Percentiles rank a stretch among this genome's conserved stretches.
These are phyloP conservation scores for Metarhizium rileyi DNA, from an alignment of 2,329 filamentous ascomycete species.

Conservation along the genomic window DNA sequence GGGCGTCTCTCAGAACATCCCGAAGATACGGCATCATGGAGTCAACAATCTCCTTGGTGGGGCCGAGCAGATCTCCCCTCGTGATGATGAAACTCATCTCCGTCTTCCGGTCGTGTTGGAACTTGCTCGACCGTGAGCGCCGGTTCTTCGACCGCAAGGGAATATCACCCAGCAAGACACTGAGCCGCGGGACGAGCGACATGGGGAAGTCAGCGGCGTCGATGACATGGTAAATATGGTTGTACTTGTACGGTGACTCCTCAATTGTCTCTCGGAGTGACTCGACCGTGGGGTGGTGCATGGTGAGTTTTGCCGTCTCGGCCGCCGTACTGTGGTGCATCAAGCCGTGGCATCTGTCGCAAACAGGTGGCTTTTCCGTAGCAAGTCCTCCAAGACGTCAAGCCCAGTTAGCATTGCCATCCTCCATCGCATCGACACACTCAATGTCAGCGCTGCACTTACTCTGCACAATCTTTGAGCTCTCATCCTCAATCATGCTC, in stretches of 20 bases:
- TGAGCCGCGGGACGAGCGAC: constrained; percentile 73
- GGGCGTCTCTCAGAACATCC: constrained; percentile 63
- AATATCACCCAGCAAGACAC: constrained; percentile 59
- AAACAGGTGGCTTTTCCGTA: constrained; percentile 47
- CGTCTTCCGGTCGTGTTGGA: constrained; percentile 55
- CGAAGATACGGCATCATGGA: constrained; percentile 75
- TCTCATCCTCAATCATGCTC: constrained; percentile 19
- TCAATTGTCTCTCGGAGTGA: constrained; percentile 75
- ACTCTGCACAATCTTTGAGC: neutral
- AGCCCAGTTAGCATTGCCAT: neutral
- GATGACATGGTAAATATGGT: constrained; percentile 90
- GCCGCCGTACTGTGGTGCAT: constrained; percentile 61
- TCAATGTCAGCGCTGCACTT: neutral
- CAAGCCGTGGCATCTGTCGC: constrained; percentile 79
- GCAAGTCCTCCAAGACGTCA: constrained; percentile 7
- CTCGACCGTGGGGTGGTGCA: constrained; percentile 71
- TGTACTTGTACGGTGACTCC: constrained; percentile 81
- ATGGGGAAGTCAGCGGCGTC: constrained; percentile 96
- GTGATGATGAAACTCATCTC: constrained; percentile 90
- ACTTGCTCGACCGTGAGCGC: constrained; percentile 58
- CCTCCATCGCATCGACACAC: neutral
- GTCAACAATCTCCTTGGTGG: constrained; percentile 76
- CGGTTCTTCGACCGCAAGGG: constrained; percentile 73
- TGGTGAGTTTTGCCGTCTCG: constrained; percentile 39
- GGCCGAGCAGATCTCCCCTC: constrained; percentile 74